phyloP scores from a whole-genome alignment of 2,329 filamentous ascomycete species.

The Camillea tinctor region DNA sequence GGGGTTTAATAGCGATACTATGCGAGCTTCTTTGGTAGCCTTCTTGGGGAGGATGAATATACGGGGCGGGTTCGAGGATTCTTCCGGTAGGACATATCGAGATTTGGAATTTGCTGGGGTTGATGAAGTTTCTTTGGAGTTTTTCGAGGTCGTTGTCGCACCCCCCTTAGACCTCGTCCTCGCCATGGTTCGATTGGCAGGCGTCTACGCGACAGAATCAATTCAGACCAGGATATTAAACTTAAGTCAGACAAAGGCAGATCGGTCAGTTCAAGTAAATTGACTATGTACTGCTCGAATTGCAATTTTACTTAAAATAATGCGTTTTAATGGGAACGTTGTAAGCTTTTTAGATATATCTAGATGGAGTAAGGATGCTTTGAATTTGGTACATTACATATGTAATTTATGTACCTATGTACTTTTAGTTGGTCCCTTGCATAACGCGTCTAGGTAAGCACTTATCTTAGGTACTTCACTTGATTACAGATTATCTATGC shows the following conservation, averaged over 20 bases:
- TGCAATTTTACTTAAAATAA: neutral
- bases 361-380: neutral
- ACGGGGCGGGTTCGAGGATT: slow-evolving; percentile 45
- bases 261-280: neutral
- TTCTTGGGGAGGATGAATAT: slow-evolving; percentile 62
- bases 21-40: slow-evolving; percentile 52
- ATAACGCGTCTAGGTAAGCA: neutral
- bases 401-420: neutral
- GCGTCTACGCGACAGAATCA: neutral
- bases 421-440: neutral
- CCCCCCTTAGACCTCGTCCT: slow-evolving; percentile 45
- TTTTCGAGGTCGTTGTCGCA: slow-evolving; percentile 27
- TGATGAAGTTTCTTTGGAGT: slow-evolving; percentile 24
- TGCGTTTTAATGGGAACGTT: neutral
- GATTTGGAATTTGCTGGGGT: slow-evolving; percentile 30
- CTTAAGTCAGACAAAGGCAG: neutral
- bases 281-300: neutral
- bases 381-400: neutral
- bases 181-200: slow-evolving; percentile 39
- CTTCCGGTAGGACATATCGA: slow-evolving; percentile 42
- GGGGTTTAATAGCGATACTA: slow-evolving; percentile 61
- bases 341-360: neutral
- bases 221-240: neutral
- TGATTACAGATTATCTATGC: too few relatives aligned
- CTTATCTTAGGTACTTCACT: too few relatives aligned